These are phyloP conservation scores for Fusarium continuum DNA, from an alignment of 2,329 filamentous ascomycete species.

Conservation along the genomic window DNA sequence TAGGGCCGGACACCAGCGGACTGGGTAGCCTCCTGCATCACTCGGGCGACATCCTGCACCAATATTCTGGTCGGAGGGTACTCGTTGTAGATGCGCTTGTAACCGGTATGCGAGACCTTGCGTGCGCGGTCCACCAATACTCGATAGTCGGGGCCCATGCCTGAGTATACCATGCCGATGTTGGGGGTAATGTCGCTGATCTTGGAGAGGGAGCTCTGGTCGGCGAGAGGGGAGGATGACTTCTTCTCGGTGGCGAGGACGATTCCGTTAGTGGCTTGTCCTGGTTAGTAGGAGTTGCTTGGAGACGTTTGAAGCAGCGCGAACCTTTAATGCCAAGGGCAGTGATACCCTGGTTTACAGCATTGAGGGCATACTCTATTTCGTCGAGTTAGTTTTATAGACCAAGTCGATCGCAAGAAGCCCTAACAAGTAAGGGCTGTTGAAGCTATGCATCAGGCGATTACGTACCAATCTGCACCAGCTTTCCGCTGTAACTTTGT, in stretches of 20 bases:
- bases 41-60: constrained; percentile 95
- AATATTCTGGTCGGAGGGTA: constrained; percentile 99
- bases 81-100: constrained; percentile 99
- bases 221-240: constrained; percentile 95
- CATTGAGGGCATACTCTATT: constrained; percentile 97
- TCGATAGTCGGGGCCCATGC: constrained; percentile 98
- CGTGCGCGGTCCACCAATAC: constrained; percentile 97
- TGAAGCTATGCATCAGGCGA: not conserved
- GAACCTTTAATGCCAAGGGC: constrained; percentile 97
- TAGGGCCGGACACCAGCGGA: constrained; percentile 97
- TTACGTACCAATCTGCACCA: constrained; percentile 88
- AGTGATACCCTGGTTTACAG: constrained; percentile 98
- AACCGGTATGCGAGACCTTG: constrained; percentile 96
- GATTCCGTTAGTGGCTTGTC: constrained; percentile 92
- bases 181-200: constrained; percentile 98
- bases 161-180: constrained; percentile 99
- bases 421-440: not conserved
- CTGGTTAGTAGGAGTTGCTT: constrained; percentile 32
- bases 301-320: constrained; percentile 24
- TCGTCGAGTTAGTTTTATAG: constrained; percentile 24
- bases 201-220: constrained; percentile 93
- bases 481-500: constrained; percentile 80
- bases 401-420: not conserved
- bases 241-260: constrained; percentile 99
- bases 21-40: constrained; percentile 99